Evolutionary conservation across 768 basidiomycete species (phyloP).

Genomic region (Boletus huronensis): DNA sequence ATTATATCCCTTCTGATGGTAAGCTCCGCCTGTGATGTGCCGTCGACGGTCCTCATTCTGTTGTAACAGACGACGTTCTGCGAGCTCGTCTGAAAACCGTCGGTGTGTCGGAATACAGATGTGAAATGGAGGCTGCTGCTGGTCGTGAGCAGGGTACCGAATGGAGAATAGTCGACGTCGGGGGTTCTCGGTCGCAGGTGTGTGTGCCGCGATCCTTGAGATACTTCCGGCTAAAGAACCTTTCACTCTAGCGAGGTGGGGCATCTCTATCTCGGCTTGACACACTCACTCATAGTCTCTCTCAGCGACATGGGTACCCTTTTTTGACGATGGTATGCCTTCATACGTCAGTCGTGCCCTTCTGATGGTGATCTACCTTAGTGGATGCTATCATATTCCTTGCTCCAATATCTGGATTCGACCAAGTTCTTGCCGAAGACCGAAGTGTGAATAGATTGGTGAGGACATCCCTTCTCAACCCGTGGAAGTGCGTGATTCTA

Average conservation of each 20-base stretch:
- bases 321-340: slow-evolving; percentile 48
- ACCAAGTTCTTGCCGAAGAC: slow-evolving; percentile 52
- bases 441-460: slow-evolving; percentile 50
- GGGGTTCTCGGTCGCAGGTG: slow-evolving; percentile 51
- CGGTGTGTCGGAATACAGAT: slow-evolving; percentile 78
- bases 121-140: slow-evolving; percentile 67
- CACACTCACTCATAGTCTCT: slow-evolving; percentile 9
- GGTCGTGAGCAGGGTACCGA: slow-evolving; percentile 49
- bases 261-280: slow-evolving; percentile 3
- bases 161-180: slow-evolving; percentile 55
- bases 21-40: background rate
- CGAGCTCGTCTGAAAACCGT: slow-evolving; percentile 57
- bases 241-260: slow-evolving; percentile 33
- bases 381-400: slow-evolving; percentile 54
- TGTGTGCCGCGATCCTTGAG: slow-evolving; percentile 13
- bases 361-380: background rate
- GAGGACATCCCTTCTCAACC: slow-evolving; percentile 9
- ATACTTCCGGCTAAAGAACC: slow-evolving; percentile 2
- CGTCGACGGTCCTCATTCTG: slow-evolving; percentile 5
- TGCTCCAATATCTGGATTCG: slow-evolving; percentile 57
- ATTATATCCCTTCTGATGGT: slow-evolving; percentile 50
- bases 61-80: slow-evolving; percentile 46
- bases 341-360: background rate
- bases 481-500: background rate
- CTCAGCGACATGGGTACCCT: slow-evolving; percentile 51